Evolutionary conservation across 345 rosid genomes (phyloP), one percentile per base, ranked within the genome.

Genomic region (Pistacia vera): DNA sequence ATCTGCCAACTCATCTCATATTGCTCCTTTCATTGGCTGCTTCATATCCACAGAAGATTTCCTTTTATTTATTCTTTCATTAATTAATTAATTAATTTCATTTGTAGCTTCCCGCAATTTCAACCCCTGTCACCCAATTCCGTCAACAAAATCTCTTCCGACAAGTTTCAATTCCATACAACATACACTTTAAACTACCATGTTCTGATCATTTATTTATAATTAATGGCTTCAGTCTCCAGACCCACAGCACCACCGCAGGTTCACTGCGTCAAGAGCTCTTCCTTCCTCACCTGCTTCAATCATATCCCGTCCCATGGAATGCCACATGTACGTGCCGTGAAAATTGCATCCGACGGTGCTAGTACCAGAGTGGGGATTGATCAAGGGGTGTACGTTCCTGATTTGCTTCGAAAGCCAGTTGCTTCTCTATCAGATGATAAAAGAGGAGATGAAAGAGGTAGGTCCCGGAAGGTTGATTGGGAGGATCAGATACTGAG

Each of bases 401-500:
- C 44, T 0, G 59, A 61, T 46, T 46, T 48, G 67, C 9, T 60
- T 9, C 46, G 57, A 5, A 71, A 58, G 64, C 74, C 73, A 16
- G 63, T 36, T n/a, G 49, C 56, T 55, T 70, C 51, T 33, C 33
- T 1, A 28, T 25, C 17, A 18, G 72, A 30, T 28, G 63, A 35
- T 20, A n/a, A 28, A 7, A 6, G 17, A 67, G 36, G 38, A 49
- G 54, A 41, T 16, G 63, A 36, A 14, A 70, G 18, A 70, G 13
- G 62, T n/a, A 28, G 41, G 46, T 28, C 67, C 28, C 58, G 25
- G 12, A 17, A 0, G 41, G 8, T 61, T 8, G 18, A 61, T 54
- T 72, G 66, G 66, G 75, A 61, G 22, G 75, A 72, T 72, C 67
- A 60, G 67, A 72, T 72, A 4, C 17, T 46, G 44, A 28, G 25